Evolutionary conservation across 2,329 filamentous ascomycete genomes (phyloP), one percentile per base, ranked within the genome.

Genomic region (Periconia macrospinosa): DNA sequence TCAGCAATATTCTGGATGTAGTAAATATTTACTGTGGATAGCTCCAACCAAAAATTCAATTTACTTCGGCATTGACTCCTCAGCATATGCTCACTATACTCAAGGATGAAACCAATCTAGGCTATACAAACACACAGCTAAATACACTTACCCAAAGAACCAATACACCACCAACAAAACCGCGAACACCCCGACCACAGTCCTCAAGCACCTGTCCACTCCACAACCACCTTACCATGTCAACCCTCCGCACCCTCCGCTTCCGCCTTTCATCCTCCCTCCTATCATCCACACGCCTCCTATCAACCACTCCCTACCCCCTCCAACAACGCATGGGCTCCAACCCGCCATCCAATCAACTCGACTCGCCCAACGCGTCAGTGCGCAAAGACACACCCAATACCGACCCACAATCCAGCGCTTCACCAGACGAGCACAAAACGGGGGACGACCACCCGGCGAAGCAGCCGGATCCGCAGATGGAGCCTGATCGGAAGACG

Each of bases 401-500:
- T 46, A 68, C 61, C 11, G 67, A 70, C 41, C 20, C 42, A 13
- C 67, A 74, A 47, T 74, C 71, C 2, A 67, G 53, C 20, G 70
- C 72, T 15, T 72, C 70, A 1, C 47, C 49, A 7, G 52, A 68
- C 1, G 63, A 70, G 50, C 47, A 63, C 20, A 63, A 64, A 53
- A 62, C 33, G 10, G 69, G 69, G 1, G 65, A 69, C 37, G 67
- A 74, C 18, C 70, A 75, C 49, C 73, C 72, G 1, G 71, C 72
- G 1, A 75, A 74, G 53, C 72, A 75, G 47, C 72, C 72, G 0
- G 72, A 75, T 48, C 48, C 60, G 8, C 72, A 75, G 54, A 51
- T 55, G 17, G 49, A 69, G 55, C 69, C 69, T 6, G 62, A 54
- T 1, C 55, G 69, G 42, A 67, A 49, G 33, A 75, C 72, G 17